A percentile compares a stretch with the other conserved stretches of the same genome.
phyloP scores from a whole-genome alignment of 2,329 filamentous ascomycete genomes.

The Colletotrichum abscissum region DNA sequence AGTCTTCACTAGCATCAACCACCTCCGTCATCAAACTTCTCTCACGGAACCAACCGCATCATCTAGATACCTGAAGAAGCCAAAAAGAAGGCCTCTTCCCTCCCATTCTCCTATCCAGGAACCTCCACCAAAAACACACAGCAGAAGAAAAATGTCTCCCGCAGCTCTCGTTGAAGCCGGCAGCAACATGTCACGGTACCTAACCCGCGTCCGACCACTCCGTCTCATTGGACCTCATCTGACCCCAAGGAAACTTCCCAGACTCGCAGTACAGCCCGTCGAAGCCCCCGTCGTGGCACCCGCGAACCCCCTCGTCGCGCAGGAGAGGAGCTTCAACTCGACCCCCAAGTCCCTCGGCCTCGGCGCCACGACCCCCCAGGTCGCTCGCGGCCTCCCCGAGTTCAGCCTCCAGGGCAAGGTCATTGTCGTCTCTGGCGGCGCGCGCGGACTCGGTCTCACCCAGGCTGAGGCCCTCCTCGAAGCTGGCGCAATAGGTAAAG shows the following conservation, averaged over 20 bases:
- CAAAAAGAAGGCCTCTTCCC: neutral
- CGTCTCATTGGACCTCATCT: constrained; percentile 10
- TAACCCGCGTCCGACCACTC: constrained; percentile 28
- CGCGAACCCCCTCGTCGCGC: constrained; percentile 3
- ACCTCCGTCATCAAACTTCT: constrained; percentile 2
- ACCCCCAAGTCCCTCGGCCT: constrained; percentile 20
- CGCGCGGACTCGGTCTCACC: constrained; percentile 80
- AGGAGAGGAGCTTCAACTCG: constrained; percentile 24
- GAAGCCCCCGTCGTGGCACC: neutral
- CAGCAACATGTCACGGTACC: constrained; percentile 30
- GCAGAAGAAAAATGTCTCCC: neutral
- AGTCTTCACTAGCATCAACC: neutral
- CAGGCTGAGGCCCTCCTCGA: constrained; percentile 84
- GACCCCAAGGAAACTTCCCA: constrained; percentile 8
- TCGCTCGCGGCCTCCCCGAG: constrained; percentile 67
- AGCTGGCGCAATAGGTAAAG: constrained; percentile 75
- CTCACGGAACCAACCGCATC: neutral
- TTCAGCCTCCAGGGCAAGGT: constrained; percentile 82
- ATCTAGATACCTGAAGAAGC: neutral
- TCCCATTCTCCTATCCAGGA: neutral
- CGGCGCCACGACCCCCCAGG: constrained; percentile 37
- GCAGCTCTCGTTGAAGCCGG: constrained; percentile 7
- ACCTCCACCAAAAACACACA: neutral
- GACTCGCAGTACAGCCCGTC: constrained; percentile 15
- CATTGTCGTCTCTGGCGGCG: constrained; percentile 81